A percentile compares a stretch with the other conserved stretches of the same genome.
These are phyloP conservation scores for Capsicum rhomboideum DNA, from an alignment of 257 asterid species.

Conservation along the genomic window DNA sequence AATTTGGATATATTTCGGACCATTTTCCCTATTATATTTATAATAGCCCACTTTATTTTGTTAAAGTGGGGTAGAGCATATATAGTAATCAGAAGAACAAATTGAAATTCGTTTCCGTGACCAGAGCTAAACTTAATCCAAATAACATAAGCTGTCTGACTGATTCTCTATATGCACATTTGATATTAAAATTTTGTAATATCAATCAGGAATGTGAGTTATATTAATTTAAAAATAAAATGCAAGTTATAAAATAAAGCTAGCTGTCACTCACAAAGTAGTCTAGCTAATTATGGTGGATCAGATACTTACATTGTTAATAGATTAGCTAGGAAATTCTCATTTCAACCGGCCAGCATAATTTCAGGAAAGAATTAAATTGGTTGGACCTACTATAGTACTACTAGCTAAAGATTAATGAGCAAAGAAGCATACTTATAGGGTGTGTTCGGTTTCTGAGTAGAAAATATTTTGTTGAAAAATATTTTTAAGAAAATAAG, in stretches of 20 bases:
- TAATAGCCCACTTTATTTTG: background rate
- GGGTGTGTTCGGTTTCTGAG: too few species aligned
- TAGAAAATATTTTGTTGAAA: too few species aligned
- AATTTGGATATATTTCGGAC: too few species aligned
- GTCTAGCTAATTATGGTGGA: background rate
- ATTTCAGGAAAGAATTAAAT: background rate
- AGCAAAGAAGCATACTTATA: background rate
- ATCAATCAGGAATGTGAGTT: background rate
- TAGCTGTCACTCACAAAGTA: background rate
- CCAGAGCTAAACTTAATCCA: background rate
- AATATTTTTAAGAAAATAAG: too few species aligned
- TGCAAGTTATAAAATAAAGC: background rate
- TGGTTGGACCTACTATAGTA: background rate
- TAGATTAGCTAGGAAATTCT: background rate
- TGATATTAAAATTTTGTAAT: background rate
- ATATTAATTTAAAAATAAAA: background rate
- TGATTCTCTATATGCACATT: background rate
- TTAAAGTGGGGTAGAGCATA: background rate
- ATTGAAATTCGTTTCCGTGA: background rate
- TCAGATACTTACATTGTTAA: background rate
- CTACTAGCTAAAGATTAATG: background rate
- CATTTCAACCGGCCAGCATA: background rate
- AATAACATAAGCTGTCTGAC: background rate
- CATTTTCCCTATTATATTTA: too few species aligned
- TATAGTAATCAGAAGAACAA: background rate